phyloP scores from a whole-genome alignment of 163 green algal genomes.

The Coccomyxa subellipsoidea region DNA sequence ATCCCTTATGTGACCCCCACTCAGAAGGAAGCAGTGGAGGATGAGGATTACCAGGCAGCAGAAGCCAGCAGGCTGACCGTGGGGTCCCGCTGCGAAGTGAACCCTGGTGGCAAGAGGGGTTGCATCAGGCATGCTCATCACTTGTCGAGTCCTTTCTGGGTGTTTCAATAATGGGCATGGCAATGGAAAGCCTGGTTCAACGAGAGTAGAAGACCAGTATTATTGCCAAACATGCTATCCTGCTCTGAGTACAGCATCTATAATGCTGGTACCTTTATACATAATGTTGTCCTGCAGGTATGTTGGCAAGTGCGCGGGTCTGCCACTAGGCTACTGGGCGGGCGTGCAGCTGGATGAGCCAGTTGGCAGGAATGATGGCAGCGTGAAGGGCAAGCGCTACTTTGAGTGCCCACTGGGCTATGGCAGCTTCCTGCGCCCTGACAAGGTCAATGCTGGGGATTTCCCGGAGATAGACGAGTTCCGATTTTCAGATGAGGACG shows the following conservation, averaged over 20 bases:
- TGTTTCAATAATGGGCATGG: background rate
- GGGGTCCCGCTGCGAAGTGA: slow-evolving; percentile 79
- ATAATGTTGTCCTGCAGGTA: slow-evolving; percentile 40
- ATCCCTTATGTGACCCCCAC: slow-evolving; percentile 28
- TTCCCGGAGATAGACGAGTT: slow-evolving; percentile 84
- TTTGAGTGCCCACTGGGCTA: slow-evolving; percentile 70
- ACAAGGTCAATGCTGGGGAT: slow-evolving; percentile 76
- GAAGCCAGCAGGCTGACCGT: slow-evolving; percentile 56
- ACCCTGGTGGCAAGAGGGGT: slow-evolving; percentile 82
- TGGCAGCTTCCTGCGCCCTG: slow-evolving; percentile 81
- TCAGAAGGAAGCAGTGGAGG: slow-evolving; percentile 25
- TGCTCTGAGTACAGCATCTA: too few species aligned
- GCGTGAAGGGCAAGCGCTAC: slow-evolving; percentile 55
- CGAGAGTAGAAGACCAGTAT: too few species aligned
- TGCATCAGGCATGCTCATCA: slow-evolving; percentile 54
- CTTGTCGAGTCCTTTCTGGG: background rate
- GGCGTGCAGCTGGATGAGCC: slow-evolving; percentile 96
- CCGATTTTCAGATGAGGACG: slow-evolving; percentile 26
- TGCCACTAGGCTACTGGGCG: slow-evolving; percentile 90
- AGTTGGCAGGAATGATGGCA: slow-evolving; percentile 93
- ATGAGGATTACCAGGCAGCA: slow-evolving; percentile 49
- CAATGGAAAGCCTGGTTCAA: too few species aligned
- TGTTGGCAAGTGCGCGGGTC: slow-evolving; percentile 71
- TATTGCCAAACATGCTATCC: too few species aligned
- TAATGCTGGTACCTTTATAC: too few species aligned